phyloP scores from a whole-genome alignment of 805 yeast species.

The Jamesozyma jinghongensis region DNA sequence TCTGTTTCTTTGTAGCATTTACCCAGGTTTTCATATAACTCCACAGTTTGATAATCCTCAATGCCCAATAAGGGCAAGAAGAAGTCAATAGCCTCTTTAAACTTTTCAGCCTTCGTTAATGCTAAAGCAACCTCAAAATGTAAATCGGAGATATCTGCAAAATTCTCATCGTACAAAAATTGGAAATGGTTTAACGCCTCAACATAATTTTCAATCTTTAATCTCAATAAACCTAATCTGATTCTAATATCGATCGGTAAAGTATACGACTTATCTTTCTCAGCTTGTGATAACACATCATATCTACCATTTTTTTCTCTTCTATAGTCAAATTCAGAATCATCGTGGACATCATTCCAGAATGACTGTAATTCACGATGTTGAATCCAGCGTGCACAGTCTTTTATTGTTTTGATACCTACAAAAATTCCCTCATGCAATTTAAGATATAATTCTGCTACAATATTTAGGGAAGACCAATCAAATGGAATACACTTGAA shows the following conservation, averaged over 20 bases:
- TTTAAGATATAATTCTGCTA: conserved; percentile 69
- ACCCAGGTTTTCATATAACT: conserved; percentile 48
- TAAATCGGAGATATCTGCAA: conserved; percentile 61
- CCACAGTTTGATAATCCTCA: conserved; percentile 44
- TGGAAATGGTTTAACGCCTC: conserved; percentile 71
- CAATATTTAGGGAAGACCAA: conserved; percentile 82
- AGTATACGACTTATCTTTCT: conserved; percentile 34
- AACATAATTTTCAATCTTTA: conserved; percentile 49
- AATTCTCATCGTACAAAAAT: conserved; percentile 46
- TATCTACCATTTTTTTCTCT: conserved; percentile 41
- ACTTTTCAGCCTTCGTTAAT: conserved; percentile 57
- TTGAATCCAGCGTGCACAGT: conserved; percentile 77
- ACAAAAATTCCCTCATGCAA: conserved; percentile 43
- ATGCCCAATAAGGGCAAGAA: conserved; percentile 47
- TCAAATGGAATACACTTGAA: conserved; percentile 49
- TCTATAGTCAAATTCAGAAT: conserved; percentile 76
- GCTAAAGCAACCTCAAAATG: conserved; percentile 68
- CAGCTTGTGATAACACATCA: conserved; percentile 31
- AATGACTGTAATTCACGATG: conserved; percentile 44
- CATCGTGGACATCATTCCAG: conserved; percentile 46
- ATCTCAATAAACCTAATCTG: conserved; percentile 66
- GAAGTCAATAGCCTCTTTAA: conserved; percentile 66
- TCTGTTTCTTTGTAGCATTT: conserved; percentile 70
- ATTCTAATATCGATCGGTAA: conserved; percentile 84
- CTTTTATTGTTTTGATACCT: conserved; percentile 58